Percentiles rank a stretch among this genome's conserved stretches.
phyloP scores from a whole-genome alignment of 2,329 filamentous ascomycete genomes.

The Penicillium sumatraense region DNA sequence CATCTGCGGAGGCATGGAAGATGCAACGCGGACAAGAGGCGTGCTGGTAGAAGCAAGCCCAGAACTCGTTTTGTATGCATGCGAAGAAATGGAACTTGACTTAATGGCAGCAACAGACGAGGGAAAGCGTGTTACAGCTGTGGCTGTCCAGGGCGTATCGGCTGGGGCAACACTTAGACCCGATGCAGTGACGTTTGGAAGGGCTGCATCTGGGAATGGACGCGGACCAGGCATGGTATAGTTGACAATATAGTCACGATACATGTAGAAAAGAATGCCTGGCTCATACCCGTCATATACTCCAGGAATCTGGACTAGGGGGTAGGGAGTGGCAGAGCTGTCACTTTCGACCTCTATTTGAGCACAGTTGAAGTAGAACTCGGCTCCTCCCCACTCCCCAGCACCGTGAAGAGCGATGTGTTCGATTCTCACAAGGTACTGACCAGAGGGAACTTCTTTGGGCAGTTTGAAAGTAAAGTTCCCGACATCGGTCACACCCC shows the following conservation, averaged over 20 bases:
- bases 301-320: constrained; percentile 19
- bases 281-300: constrained; percentile 17
- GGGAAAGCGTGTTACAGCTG: not conserved
- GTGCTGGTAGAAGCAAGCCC: not conserved
- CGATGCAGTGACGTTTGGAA: constrained; percentile 1
- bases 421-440: constrained; percentile 56
- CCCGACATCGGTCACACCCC: constrained; percentile 12
- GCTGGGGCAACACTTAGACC: constrained; percentile 2
- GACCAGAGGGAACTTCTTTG: constrained; percentile 49
- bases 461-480: constrained; percentile 45
- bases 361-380: constrained; percentile 53
- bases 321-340: constrained; percentile 32
- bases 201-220: not conserved
- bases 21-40: not conserved
- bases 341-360: constrained; percentile 51
- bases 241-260: constrained; percentile 6
- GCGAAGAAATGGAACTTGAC: not conserved
- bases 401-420: constrained; percentile 54
- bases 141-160: not conserved
- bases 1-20: not conserved
- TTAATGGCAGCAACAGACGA: not conserved
- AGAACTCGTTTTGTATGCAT: not conserved
- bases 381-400: constrained; percentile 47
- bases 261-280: constrained; percentile 19
- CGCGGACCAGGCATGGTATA: constrained; percentile 12